A percentile compares a stretch with the other conserved stretches of the same genome.
These are phyloP conservation scores for Crithidia mellificae DNA, from an alignment of 208 protist genomes.

Conservation along the genomic window DNA sequence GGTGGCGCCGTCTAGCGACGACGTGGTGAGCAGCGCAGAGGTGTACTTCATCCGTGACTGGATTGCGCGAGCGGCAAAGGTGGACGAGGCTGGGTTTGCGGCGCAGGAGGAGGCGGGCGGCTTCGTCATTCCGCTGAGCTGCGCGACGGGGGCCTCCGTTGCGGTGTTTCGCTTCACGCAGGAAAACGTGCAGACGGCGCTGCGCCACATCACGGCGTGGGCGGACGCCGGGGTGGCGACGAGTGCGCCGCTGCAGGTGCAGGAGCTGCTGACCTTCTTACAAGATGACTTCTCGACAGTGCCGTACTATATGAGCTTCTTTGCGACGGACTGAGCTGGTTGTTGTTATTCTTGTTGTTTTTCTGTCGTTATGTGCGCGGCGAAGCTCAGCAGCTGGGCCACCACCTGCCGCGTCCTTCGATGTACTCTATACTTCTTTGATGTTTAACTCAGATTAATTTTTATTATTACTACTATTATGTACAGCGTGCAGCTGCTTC, in stretches of 20 bases:
- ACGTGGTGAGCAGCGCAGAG: constrained; percentile 40
- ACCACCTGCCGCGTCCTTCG: no score
- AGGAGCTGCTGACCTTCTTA: constrained; percentile 33
- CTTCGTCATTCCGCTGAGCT: constrained; percentile 30
- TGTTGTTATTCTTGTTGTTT: no score
- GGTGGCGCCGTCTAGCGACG: neutral
- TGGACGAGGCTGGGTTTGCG: constrained; percentile 29
- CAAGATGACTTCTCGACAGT: constrained; percentile 39
- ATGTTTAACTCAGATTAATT: no score
- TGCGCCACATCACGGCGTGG: constrained; percentile 31
- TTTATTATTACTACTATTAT: no score
- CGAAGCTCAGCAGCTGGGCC: no score
- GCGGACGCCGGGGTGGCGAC: constrained; percentile 27
- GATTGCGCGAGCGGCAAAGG: constrained; percentile 28
- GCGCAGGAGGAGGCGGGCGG: constrained; percentile 28
- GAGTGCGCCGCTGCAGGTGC: constrained; percentile 21
- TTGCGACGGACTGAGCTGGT: constrained; percentile 1
- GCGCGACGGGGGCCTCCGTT: constrained; percentile 29
- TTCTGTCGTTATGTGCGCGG: no score
- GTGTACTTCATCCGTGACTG: constrained; percentile 51
- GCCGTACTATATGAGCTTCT: constrained; percentile 50
- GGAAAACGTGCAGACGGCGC: constrained; percentile 20
- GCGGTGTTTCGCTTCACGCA: constrained; percentile 34
- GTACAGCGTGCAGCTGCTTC: no score
- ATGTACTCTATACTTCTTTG: no score